Evolutionary conservation across 2,329 filamentous ascomycete species (phyloP).

Genomic region (Sarocladium brachiariae): DNA sequence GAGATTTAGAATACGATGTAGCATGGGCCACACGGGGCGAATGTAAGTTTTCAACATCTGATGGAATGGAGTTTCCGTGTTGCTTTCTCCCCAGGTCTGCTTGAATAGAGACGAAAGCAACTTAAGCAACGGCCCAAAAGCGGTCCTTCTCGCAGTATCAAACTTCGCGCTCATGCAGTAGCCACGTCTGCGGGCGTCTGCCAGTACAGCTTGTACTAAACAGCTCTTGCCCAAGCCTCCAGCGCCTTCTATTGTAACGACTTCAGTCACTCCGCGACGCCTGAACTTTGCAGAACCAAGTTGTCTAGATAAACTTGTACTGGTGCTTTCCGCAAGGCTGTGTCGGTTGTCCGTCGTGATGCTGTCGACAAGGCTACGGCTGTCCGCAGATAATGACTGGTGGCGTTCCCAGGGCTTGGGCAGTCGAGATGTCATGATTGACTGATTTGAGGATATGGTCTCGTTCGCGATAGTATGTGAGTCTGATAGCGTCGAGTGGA

Average conservation of each 20-base stretch:
- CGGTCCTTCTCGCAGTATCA: slow-evolving; percentile 51
- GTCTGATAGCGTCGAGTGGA: slow-evolving; percentile 36
- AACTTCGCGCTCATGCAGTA: slow-evolving; percentile 63
- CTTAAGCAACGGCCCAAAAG: slow-evolving; percentile 58
- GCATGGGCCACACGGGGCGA: slow-evolving; percentile 56
- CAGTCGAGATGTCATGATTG: slow-evolving; percentile 29
- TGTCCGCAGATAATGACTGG: slow-evolving; percentile 43
- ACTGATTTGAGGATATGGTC: slow-evolving; percentile 40
- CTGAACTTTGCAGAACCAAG: slow-evolving; percentile 52
- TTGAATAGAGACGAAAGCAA: slow-evolving; percentile 60
- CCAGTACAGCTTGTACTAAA: slow-evolving; percentile 55
- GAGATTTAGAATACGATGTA: slow-evolving; percentile 54
- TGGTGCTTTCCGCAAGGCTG: slow-evolving; percentile 37
- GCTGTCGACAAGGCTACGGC: slow-evolving; percentile 39
- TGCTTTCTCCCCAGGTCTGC: slow-evolving; percentile 60
- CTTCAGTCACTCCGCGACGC: slow-evolving; percentile 56
- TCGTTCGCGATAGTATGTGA: slow-evolving; percentile 35
- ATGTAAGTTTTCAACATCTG: slow-evolving; percentile 55
- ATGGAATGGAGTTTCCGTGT: slow-evolving; percentile 59
- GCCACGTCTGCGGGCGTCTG: slow-evolving; percentile 53
- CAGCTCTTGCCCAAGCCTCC: slow-evolving; percentile 61
- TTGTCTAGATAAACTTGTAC: slow-evolving; percentile 46
- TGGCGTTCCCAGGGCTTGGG: slow-evolving; percentile 45
- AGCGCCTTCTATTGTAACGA: slow-evolving; percentile 53
- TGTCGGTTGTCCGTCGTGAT: slow-evolving; percentile 30